Conservation (phyloP, 2,329 filamentous ascomycete genomes). For the Biscogniauxia marginata region DNA sequence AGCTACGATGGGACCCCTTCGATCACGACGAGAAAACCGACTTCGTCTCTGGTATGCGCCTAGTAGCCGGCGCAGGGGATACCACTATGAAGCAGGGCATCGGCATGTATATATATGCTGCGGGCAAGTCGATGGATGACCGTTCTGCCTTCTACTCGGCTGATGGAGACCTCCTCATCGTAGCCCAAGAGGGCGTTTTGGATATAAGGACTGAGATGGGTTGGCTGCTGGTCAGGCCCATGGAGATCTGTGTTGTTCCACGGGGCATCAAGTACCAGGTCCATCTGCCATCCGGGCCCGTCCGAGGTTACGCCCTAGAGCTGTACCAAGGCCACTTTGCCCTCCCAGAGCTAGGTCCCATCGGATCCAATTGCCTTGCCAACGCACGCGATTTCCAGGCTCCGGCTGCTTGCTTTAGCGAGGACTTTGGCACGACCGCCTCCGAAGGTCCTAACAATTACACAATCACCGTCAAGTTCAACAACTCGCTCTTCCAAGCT, state of each 20-base stretch:
- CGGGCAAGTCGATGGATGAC: conserved; percentile 67
- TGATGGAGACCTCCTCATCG: conserved; percentile 67
- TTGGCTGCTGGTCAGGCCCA: conserved; percentile 61
- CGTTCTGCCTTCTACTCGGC: conserved; percentile 74
- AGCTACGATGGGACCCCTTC: conserved; percentile 80
- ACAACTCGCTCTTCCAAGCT: conserved; percentile 60
- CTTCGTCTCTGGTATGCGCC: conserved; percentile 52
- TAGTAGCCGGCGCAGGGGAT: conserved; percentile 72
- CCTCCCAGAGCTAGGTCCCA: conserved; percentile 61
- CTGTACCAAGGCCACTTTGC: conserved; percentile 62
- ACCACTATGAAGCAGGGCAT: conserved; percentile 69
- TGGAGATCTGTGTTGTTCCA: conserved; percentile 67
- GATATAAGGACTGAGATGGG: conserved; percentile 69
- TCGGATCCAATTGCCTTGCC: conserved; percentile 61
- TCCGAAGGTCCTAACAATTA: conserved; percentile 33
- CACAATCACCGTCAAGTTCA: conserved; percentile 58
- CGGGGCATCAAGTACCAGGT: conserved; percentile 65
- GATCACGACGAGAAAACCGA: conserved; percentile 61
- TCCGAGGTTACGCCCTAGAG: conserved; percentile 65
- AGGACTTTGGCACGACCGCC: conserved; percentile 42
- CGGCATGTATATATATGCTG: conserved; percentile 70
- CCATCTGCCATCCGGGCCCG: conserved; percentile 42
- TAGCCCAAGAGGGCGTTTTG: conserved; percentile 63
- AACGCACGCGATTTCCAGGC: conserved; percentile 65
- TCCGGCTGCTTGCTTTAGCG: conserved; percentile 59